Base-by-base conservation (phyloP, 192 early-diverging fungal genomes). In the Coemansia reversa region DNA sequence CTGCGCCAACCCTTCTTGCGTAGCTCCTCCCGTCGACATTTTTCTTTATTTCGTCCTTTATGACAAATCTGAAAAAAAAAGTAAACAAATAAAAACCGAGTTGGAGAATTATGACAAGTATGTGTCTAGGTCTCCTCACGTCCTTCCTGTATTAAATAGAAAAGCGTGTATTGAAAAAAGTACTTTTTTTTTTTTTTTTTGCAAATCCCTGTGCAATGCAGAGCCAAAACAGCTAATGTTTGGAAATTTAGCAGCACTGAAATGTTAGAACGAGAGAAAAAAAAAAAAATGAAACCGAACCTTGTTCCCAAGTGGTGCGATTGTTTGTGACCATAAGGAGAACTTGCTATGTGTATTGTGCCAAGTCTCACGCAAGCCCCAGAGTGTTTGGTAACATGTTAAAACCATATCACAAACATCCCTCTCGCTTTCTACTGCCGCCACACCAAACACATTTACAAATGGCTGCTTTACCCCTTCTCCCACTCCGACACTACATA, bases 1-100 rank as follows among this genome's bases (percentile, higher is more conserved):
- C 53, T 58, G 69, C 33, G 69, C 69, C 63, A 79, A 62, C 14
- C 61, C 57, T 59, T 72, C 69, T 20, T 71, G 62, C 33, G 69
- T 29, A 12, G 56, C 62, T 8, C 25, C 47, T 3, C 19, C 22
- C 7, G 7, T 22, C 56, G 56, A 58, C 56, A 58, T 58, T 58
- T 58, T 12, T n/a, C 20, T 3, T 29, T 18, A 28, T n/a, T 22
- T 27, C 27, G 28, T 29, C 12, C 39, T 45, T 16, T 16, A 16
- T 45, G 39, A 14, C 16, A 45, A 45, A 45, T 11, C 39, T 14
- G 9, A 58, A 18, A 23, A 35, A 4, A 58, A 18, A 23, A 35
- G 57, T 51, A 52, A 23, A 59, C 12, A 48, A 23, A 48, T 47
- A 47, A 60, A 48, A 9, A 16, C 14, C 14, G 39, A 45, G 39